phyloP scores from a whole-genome alignment of 2,329 filamentous ascomycete species.

The Scopulariopsis brevicaulis region DNA sequence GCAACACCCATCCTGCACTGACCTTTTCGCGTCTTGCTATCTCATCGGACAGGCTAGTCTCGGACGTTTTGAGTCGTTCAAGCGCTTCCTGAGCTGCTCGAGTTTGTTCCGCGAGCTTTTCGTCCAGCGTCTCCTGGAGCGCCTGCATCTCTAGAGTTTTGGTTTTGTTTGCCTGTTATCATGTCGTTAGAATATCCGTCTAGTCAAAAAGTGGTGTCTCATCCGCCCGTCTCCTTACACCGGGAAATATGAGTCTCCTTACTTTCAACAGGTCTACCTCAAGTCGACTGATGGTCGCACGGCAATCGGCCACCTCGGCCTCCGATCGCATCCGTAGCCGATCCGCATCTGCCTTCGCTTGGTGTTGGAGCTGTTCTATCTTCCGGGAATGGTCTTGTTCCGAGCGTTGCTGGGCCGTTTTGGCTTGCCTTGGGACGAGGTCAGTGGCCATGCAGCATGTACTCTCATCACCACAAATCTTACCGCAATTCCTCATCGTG shows the following conservation, averaged over 20 bases:
- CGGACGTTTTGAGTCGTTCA: constrained; percentile 11
- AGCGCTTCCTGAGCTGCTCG: neutral
- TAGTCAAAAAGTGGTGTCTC: neutral
- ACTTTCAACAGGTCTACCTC: constrained; percentile 53
- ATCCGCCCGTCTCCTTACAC: too few species aligned
- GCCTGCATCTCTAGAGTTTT: constrained; percentile 48
- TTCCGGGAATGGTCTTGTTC: constrained; percentile 13
- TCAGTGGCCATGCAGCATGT: neutral
- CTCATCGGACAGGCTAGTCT: constrained; percentile 32
- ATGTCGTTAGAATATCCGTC: neutral
- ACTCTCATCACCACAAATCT: neutral
- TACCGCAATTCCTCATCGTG: constrained; percentile 6
- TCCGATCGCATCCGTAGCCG: constrained; percentile 37
- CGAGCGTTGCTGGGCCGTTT: neutral
- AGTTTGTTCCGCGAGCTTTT: constrained; percentile 18
- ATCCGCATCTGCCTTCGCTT: constrained; percentile 35
- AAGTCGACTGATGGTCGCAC: constrained; percentile 46
- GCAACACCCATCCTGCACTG: constrained; percentile 16
- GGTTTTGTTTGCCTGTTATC: constrained; percentile 42
- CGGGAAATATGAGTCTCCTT: constrained; percentile 6
- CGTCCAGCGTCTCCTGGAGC: constrained; percentile 26
- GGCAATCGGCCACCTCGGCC: constrained; percentile 52
- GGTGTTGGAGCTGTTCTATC: constrained; percentile 23
- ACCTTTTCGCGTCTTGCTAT: constrained; percentile 33
- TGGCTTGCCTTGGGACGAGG: neutral